A percentile compares a stretch with the other conserved stretches of the same genome.
phyloP scores from a whole-genome alignment of 2,329 filamentous ascomycete species.

The Polychaeton citri region DNA sequence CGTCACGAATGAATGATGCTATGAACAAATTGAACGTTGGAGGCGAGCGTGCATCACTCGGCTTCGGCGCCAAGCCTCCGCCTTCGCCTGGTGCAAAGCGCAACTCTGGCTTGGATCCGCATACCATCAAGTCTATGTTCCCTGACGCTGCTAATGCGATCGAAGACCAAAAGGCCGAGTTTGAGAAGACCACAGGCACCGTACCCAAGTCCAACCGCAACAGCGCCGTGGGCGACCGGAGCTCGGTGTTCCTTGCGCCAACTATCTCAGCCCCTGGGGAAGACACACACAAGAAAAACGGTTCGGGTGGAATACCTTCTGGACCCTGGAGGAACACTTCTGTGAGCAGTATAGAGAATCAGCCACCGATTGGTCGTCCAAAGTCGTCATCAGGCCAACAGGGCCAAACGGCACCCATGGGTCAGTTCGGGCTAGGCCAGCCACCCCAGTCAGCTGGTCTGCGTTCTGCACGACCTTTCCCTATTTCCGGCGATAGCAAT shows the following conservation, averaged over 20 bases:
- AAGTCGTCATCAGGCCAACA: conserved; percentile 69
- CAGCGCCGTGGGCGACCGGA: conserved; percentile 67
- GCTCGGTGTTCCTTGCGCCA: conserved; percentile 55
- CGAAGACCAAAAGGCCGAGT: conserved; percentile 94
- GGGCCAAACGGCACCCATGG: conserved; percentile 54
- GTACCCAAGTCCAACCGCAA: conserved; percentile 85
- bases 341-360: conserved; percentile 29
- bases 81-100: conserved; percentile 70
- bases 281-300: conserved; percentile 42
- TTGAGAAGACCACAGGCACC: conserved; percentile 86
- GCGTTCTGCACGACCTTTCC: conserved; percentile 63
- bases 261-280: conserved; percentile 60
- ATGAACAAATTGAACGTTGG: conserved; percentile 92
- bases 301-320: conserved; percentile 49
- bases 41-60: conserved; percentile 72
- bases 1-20: conserved; percentile 84
- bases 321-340: conserved; percentile 62
- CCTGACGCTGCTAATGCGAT: conserved; percentile 97
- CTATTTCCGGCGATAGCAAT: conserved; percentile 51
- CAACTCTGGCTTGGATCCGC: conserved; percentile 85
- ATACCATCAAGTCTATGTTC: conserved; percentile 97
- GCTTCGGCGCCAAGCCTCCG: conserved; percentile 50
- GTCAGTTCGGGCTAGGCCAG: conserved; percentile 66
- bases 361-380: conserved; percentile 47
- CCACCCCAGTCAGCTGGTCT: conserved; percentile 62